Evolutionary conservation across 2,329 filamentous ascomycete genomes (phyloP).

Genomic region (Fusarium succisae): DNA sequence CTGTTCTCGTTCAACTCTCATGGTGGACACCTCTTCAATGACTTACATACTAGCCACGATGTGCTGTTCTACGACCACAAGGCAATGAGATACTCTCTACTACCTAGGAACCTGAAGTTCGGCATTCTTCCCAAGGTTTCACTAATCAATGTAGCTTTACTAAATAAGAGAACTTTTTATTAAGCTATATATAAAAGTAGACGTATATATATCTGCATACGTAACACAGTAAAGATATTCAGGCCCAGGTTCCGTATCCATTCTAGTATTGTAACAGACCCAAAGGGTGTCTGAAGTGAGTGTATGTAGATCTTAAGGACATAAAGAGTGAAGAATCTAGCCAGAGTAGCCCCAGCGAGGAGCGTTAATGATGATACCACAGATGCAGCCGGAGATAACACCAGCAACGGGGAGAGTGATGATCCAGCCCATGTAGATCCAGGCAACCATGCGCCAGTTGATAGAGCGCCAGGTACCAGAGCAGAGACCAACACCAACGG

Average conservation of each 20-base stretch:
- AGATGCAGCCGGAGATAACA: constrained; percentile 66
- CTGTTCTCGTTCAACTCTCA: no score
- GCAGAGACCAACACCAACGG: constrained; percentile 70
- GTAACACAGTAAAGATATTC: neutral
- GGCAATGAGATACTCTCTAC: no score
- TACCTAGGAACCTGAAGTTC: accelerated
- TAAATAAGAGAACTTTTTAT: neutral
- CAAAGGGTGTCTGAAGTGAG: neutral
- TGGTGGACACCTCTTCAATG: no score
- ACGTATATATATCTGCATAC: neutral
- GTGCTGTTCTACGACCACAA: no score
- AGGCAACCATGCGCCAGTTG: constrained; percentile 70
- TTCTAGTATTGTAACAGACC: neutral
- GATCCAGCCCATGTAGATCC: constrained; percentile 70
- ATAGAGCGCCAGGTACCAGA: constrained; percentile 67
- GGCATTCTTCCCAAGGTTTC: neutral
- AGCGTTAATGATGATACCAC: constrained; percentile 70
- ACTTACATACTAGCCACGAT: no score
- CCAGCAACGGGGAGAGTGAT: constrained; percentile 67
- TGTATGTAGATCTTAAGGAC: neutral
- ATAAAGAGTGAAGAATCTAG: neutral
- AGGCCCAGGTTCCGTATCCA: neutral
- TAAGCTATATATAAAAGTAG: neutral
- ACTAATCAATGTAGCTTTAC: accelerated
- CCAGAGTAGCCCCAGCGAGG: constrained; percentile 56